Evolutionary conservation across 106 monocot species (phyloP).

Genomic region (Dendrobium huoshanense): DNA sequence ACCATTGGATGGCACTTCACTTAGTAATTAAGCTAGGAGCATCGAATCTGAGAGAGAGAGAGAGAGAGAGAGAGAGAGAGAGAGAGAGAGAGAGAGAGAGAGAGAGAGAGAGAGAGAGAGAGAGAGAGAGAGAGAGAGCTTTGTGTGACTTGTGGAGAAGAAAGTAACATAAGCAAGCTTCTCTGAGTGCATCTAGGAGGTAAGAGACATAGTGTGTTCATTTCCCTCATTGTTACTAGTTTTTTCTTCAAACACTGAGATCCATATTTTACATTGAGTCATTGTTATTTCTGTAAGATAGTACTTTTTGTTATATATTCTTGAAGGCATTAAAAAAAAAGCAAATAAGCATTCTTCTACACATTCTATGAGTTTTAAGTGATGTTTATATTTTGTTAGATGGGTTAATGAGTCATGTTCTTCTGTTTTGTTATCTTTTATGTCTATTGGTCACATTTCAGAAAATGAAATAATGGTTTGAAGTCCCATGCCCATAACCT

Average conservation of each 20-base stretch:
- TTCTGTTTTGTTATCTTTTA: too few species aligned
- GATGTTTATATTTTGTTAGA: too few species aligned
- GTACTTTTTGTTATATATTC: not conserved
- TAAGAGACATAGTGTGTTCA: not conserved
- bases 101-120: not conserved
- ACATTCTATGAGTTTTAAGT: not conserved
- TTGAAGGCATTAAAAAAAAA: not conserved
- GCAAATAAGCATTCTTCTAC: not conserved
- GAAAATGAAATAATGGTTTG: too few species aligned
- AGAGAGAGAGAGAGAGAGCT: constrained; percentile 3
- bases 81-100: constrained; percentile 5
- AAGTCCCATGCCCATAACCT: too few species aligned
- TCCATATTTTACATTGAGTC: not conserved
- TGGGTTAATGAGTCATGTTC: too few species aligned
- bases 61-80: not conserved
- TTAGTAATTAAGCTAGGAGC: not conserved
- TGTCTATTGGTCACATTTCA: too few species aligned
- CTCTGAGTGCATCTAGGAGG: not conserved
- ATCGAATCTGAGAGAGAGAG: not conserved
- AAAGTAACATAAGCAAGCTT: not conserved
- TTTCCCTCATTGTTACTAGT: not conserved
- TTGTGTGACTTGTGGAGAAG: not conserved
- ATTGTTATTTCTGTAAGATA: not conserved
- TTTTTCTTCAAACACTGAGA: not conserved
- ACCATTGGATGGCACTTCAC: too few species aligned